These are phyloP conservation scores for Histomonas meleagridis DNA, from an alignment of 208 protist genomes.

Conservation along the genomic window DNA sequence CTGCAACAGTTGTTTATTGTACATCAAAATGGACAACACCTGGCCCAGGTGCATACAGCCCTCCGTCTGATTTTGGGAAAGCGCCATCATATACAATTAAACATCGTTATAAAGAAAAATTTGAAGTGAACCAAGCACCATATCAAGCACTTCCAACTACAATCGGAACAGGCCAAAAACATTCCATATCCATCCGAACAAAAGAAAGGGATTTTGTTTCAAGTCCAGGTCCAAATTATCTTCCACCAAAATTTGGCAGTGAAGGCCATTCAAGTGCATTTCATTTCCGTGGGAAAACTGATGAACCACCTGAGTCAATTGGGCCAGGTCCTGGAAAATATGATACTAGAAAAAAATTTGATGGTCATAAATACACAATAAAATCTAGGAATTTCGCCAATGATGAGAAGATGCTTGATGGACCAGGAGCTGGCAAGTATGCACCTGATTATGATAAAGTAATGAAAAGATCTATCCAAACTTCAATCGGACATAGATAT, in stretches of 20 bases:
- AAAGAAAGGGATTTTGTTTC: neutral
- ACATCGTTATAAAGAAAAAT: neutral
- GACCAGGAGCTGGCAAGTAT: conserved; percentile 20
- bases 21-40: neutral
- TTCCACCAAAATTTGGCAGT: neutral
- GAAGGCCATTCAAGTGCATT: neutral
- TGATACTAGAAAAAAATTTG: neutral
- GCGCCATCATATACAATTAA: neutral
- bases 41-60: neutral
- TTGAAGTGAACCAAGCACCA: neutral
- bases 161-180: neutral
- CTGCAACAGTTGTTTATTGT: neutral
- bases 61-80: neutral
- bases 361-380: neutral
- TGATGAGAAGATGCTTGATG: neutral
- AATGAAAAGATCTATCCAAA: neutral
- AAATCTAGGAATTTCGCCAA: neutral
- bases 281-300: neutral
- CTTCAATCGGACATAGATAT: neutral
- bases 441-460: neutral
- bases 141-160: neutral
- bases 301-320: neutral
- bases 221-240: conserved; percentile 22
- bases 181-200: neutral
- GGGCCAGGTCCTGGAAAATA: neutral